Evolutionary conservation across 208 protist species (phyloP), one percentile per base, ranked within the genome.

Genomic region (Wallacemonas collosoma): DNA sequence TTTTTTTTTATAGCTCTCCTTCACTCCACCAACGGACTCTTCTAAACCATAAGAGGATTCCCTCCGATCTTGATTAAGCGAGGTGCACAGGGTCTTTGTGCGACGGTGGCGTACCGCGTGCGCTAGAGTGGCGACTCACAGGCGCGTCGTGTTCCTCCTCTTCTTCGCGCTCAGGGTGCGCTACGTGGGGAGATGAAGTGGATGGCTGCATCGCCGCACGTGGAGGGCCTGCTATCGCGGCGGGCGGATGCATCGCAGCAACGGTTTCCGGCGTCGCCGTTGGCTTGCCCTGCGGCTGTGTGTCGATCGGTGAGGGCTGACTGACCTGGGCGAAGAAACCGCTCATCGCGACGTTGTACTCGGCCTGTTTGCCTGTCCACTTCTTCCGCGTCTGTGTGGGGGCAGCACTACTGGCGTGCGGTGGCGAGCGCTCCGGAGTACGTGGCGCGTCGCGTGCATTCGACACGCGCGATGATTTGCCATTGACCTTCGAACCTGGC

Each of bases 271-370:
- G n/a, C n/a, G n/a, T n/a, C n/a, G 35, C 35, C 55, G 55, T 17
- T 7, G 55, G 7, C 45, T 50, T 50, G 11, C 6, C n/a, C 41
- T 41, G 60, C 36, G 39, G 60, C 14, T 12, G 14, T 15, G 41
- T 9, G 15, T 6, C 11, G 11, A 47, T 8, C 7, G 60, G 39
- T 6, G 47, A 68, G 58, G 72, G 43, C 71, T 45, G 26, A 1
- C 68, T 9, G 35, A 2, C 9, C 38, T 67, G 71, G 54, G 71
- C 58, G 47, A 84, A 84, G 75, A 84, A 84, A 2, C 79, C 79
- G 14, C 75, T 80, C 36, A 84, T 73, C 1, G 79, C 79, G 11
- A 68, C 68, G 66, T 68, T 84, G 44, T 77, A 50, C 64, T 80
- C 73, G 3, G 79, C 79, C 48, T 72, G 51, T 41, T 80, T 76